Conservation (phyloP, 2,329 filamentous ascomycete species). For the Neurospora crassa region DNA sequence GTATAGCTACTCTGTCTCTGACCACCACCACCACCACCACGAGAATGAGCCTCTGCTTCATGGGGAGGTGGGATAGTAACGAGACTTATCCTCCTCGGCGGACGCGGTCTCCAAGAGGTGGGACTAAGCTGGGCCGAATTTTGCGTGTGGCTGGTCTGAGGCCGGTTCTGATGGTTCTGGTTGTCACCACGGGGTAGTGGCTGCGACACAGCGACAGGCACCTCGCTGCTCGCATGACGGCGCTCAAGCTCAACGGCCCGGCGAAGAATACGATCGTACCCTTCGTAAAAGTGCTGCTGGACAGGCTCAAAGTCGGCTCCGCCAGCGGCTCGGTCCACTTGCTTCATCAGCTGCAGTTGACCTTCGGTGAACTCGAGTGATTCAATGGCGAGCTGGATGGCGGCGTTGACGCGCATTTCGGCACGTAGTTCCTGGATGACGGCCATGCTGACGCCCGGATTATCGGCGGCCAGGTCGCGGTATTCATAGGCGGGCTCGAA, state of each 20-base stretch:
- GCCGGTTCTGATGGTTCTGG: neutral
- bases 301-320: slow-evolving; percentile 14
- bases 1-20: neutral
- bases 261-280: slow-evolving; percentile 16
- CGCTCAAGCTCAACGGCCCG: slow-evolving; percentile 15
- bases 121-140: neutral
- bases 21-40: neutral
- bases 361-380: slow-evolving; percentile 18
- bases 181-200: neutral
- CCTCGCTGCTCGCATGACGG: slow-evolving; percentile 6
- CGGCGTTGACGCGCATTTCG: slow-evolving; percentile 19
- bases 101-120: neutral
- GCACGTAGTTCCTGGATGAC: slow-evolving; percentile 11
- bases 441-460: neutral
- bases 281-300: slow-evolving; percentile 16
- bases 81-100: slow-evolving; percentile 2
- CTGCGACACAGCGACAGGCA: neutral
- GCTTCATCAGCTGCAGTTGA: slow-evolving; percentile 16
- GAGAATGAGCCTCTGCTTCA: neutral
- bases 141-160: neutral
- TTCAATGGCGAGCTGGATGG: slow-evolving; percentile 18
- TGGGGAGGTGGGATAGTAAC: neutral
- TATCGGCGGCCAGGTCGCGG: neutral
- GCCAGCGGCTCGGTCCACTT: slow-evolving; percentile 14
- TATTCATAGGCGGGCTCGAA: neutral